Base-by-base conservation (phyloP, 495 filamentous ascomycete genomes). In the Pseudotulostoma volvatum region DNA sequence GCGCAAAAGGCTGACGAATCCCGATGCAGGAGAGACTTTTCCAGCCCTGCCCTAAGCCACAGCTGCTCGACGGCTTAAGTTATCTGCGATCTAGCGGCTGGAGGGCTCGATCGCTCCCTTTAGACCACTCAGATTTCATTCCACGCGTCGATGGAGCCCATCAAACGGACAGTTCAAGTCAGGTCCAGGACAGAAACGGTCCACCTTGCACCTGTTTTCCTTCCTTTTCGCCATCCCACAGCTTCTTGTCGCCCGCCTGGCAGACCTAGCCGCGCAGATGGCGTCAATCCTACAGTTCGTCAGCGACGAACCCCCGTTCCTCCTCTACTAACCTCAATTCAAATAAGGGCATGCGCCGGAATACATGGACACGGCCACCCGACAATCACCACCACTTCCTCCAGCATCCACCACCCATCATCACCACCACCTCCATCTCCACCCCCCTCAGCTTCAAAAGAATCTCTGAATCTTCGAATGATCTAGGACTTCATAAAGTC, bases 11-110 rank as follows among this genome's bases (percentile, higher is more conserved):
- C n/a, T n/a, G n/a, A n/a, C n/a, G n/a, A n/a, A n/a, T n/a, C n/a
- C n/a, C n/a, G n/a, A n/a, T n/a, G n/a, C n/a, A n/a, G n/a, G n/a
- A 28, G 23, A 11, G 11, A 28, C 4, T 4, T 36, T 36, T 36
- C n/a, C 7, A 5, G 16, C 34, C 34, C 15, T 3, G 8, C 34
- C 17, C 4, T 36, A 36, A 36, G 34, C 34, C 34, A 36, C 34
- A 36, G 34, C 16, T 18, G 34, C 34, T 18, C 17, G 16, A 14
- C 33, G n/a, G 33, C 13, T 16, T n/a, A n/a, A n/a, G n/a, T 16
- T 36, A n/a, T 36, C 34, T 16, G 33, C n/a, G 34, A 36, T 36
- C 34, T 36, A 17, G 34, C 34, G 15, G 33, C 33, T 18, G 14
- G 33, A 9, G 16, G 34, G 5, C 23, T 28, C n/a, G 23, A 15